Percentiles rank a stretch among this genome's conserved stretches.
Conservation (phyloP, 177 flowering plant species). For the Vitis hybrid region DNA sequence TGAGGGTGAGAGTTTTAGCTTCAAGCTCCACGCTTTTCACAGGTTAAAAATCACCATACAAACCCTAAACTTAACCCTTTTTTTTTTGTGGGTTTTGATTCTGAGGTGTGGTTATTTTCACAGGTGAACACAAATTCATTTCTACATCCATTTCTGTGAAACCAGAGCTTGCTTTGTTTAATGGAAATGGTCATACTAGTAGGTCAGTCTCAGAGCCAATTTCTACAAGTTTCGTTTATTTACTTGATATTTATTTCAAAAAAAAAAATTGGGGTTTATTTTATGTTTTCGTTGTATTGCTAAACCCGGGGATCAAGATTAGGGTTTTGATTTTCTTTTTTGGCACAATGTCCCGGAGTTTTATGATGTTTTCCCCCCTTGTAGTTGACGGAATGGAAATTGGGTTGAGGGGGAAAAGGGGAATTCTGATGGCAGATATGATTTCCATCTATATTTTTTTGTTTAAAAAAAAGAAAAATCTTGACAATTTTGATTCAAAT, state of each 20-base stretch:
- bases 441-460: too few relatives aligned
- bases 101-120: neutral
- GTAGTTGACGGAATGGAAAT: too few relatives aligned
- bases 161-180: neutral
- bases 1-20: conserved; percentile 1
- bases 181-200: neutral
- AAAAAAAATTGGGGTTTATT: neutral
- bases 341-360: too few relatives aligned
- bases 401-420: too few relatives aligned
- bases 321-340: too few relatives aligned
- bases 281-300: too few relatives aligned
- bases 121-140: conserved; percentile 11
- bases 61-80: neutral
- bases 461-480: too few relatives aligned
- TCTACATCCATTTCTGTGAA: conserved; percentile 1
- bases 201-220: neutral
- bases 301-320: too few relatives aligned
- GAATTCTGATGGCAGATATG: too few relatives aligned
- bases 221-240: neutral
- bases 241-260: neutral
- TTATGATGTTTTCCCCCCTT: too few relatives aligned
- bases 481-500: too few relatives aligned
- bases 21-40: neutral
- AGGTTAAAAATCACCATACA: neutral
- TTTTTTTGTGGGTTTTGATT: neutral